Percentiles rank a stretch among this genome's conserved stretches.
phyloP scores from a whole-genome alignment of 495 filamentous ascomycete genomes.

The Jackrogersella multiformis region DNA sequence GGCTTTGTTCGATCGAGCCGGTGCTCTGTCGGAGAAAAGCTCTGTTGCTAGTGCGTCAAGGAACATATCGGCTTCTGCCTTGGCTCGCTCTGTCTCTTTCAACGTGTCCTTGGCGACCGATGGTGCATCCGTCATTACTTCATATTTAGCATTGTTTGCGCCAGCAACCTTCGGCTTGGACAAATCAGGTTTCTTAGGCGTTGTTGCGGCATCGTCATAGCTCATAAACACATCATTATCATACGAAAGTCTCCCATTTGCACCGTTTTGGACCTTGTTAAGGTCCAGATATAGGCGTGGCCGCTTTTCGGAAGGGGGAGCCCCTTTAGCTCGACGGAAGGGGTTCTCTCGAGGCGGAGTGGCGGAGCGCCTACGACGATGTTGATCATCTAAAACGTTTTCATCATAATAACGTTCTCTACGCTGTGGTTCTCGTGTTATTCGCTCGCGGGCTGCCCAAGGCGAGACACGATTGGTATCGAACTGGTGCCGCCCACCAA shows the following conservation, averaged over 20 bases:
- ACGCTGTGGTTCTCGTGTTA: constrained; percentile 3
- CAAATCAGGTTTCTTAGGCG: background rate
- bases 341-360: background rate
- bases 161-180: background rate
- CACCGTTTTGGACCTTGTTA: background rate
- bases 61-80: constrained; percentile 10
- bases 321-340: constrained; percentile 6
- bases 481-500: background rate
- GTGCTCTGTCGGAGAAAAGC: background rate
- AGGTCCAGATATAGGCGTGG: background rate
- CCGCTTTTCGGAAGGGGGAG: background rate
- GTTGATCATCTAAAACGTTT: background rate
- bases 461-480: constrained; percentile 13
- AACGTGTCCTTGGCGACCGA: background rate
- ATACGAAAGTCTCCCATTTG: constrained; percentile 41
- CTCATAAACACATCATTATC: constrained; percentile 26
- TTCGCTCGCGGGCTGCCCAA: constrained; percentile 7
- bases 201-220: background rate
- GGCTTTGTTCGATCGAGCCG: background rate
- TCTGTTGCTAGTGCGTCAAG: constrained; percentile 11
- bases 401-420: background rate
- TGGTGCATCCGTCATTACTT: background rate
- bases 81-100: constrained; percentile 12
- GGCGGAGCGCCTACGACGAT: background rate
- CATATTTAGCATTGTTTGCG: background rate